Evolutionary conservation across 495 filamentous ascomycete genomes (phyloP).

Genomic region (Saxophila tyrrhenica): DNA sequence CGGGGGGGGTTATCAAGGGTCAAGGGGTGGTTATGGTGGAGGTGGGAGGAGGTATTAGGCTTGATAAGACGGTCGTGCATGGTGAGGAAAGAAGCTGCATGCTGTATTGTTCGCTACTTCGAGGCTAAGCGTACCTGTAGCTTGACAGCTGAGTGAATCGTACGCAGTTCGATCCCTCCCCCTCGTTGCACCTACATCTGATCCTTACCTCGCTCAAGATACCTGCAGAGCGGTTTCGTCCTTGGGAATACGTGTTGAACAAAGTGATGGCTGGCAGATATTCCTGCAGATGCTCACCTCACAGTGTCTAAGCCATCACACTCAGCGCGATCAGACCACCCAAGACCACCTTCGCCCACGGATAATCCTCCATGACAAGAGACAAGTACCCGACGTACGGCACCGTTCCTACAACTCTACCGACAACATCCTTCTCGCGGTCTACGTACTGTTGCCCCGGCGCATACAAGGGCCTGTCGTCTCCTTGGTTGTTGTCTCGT

Average conservation of each 20-base stretch:
- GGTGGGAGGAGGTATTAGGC: slow-evolving; percentile 1
- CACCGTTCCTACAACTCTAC: slow-evolving; percentile 79
- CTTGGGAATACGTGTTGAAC: too few relatives aligned
- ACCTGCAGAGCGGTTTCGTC: too few relatives aligned
- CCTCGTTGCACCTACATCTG: too few relatives aligned
- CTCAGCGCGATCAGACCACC: slow-evolving; percentile 85
- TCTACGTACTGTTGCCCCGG: slow-evolving; percentile 69
- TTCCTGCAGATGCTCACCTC: too few relatives aligned
- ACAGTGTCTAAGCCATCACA: too few relatives aligned
- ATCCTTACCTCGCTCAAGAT: too few relatives aligned
- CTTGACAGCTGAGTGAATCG: too few relatives aligned
- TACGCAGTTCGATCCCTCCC: too few relatives aligned
- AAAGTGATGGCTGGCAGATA: too few relatives aligned
- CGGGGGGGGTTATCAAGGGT: not conserved
- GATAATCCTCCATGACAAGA: slow-evolving; percentile 85
- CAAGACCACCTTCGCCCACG: slow-evolving; percentile 88
- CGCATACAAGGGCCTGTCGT: slow-evolving; percentile 86
- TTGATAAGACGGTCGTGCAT: not conserved
- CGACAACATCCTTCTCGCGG: slow-evolving; percentile 72
- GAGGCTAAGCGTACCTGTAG: too few relatives aligned
- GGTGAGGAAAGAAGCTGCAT: too few relatives aligned
- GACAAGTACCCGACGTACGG: slow-evolving; percentile 94
- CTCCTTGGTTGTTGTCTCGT: slow-evolving; percentile 86
- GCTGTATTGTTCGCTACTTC: too few relatives aligned
- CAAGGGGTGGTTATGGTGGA: not conserved